A percentile compares a stretch with the other conserved stretches of the same genome.
Conservation (phyloP, 2,329 filamentous ascomycete genomes). For the Cladosporium oxysporum region DNA sequence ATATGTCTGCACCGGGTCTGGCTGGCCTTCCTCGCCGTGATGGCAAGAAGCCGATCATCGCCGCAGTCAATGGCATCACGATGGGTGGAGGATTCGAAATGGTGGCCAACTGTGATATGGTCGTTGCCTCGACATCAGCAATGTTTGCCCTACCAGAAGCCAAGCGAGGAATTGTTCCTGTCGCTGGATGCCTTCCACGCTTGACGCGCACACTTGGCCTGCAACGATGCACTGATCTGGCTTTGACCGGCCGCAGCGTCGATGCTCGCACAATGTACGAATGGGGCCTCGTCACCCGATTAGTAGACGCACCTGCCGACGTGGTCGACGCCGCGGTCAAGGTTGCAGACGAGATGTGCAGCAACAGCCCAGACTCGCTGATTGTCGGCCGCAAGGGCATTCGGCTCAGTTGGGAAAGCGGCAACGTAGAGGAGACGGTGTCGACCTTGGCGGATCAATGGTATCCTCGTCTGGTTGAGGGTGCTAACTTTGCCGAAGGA, state of each 20-base stretch:
- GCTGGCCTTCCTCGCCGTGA: conserved; percentile 56
- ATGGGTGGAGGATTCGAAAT: conserved; percentile 62
- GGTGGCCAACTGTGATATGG: conserved; percentile 56
- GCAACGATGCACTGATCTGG: conserved; percentile 52
- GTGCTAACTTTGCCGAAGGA: conserved; percentile 54
- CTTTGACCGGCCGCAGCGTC: conserved; percentile 49
- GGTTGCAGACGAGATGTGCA: conserved; percentile 40
- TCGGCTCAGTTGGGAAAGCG: conserved; percentile 44
- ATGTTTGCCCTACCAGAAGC: conserved; percentile 58
- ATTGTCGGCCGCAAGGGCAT: conserved; percentile 46
- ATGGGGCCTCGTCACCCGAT: conserved; percentile 40
- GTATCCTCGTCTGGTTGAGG: conserved; percentile 45
- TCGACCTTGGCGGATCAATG: conserved; percentile 45
- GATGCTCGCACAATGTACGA: conserved; percentile 46
- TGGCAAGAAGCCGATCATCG: conserved; percentile 63
- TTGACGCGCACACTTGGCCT: conserved; percentile 52
- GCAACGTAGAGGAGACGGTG: conserved; percentile 43
- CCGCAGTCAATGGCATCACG: conserved; percentile 60
- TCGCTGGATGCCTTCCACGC: conserved; percentile 54
- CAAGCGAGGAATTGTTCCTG: conserved; percentile 56
- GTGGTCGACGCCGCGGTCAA: conserved; percentile 42
- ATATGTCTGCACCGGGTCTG: conserved; percentile 48
- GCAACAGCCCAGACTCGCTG: conserved; percentile 42
- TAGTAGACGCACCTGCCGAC: conserved; percentile 35
- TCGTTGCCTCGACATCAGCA: conserved; percentile 54